Evolutionary conservation across 2,329 filamentous ascomycete genomes (phyloP), one percentile per base, ranked within the genome.

Genomic region (Fusarium udum): DNA sequence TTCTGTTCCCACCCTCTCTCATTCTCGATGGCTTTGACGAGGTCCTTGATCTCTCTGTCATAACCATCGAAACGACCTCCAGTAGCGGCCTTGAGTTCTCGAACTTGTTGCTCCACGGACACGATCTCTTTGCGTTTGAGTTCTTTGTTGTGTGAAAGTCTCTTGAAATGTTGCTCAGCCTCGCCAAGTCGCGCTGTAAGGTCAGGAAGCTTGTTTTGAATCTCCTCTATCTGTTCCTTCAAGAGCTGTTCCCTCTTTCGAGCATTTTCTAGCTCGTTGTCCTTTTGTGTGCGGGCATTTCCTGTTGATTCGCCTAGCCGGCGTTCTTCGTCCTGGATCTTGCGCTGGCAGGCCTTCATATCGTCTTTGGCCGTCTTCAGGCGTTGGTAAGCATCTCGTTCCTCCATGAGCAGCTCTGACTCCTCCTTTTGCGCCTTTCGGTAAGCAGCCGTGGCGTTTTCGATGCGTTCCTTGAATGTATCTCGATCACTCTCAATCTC

Each of bases 271-370:
- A 85, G 78, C 75, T 90, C 88, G 18, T 90, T 90, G 24, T 89
- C 83, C 77, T 91, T 93, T 71, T 87, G 84, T 14, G 88, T 85
- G 77, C 93, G 90, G 31, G 89, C 89, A 32, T 92, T 92, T 42
- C 94, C 93, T 75, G 92, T 92, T 6, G 90, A 87, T 49, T 90
- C 88, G 48, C 89, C 87, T 13, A 97, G 86, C 8, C 91, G 90
- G 53, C 83, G 80, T 73, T 88, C 84, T 78, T 93, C 91, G 8
- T 86, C 84, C 6, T 79, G 77, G 56, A 91, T 89, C 52, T 87
- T 86, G 5, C 70, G 75, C 67, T 88, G 82, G 42, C 84, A 83
- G 0, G 84, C 79, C 58, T 81, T 82, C 31, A 88, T 85, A 26
- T 85, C 84, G 7, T 82, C 79, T 34, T 87, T 84, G 40, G 88